A percentile compares a stretch with the other conserved stretches of the same genome.
phyloP scores from a whole-genome alignment of 139 green algal species.

The Nannochloris sp. region DNA sequence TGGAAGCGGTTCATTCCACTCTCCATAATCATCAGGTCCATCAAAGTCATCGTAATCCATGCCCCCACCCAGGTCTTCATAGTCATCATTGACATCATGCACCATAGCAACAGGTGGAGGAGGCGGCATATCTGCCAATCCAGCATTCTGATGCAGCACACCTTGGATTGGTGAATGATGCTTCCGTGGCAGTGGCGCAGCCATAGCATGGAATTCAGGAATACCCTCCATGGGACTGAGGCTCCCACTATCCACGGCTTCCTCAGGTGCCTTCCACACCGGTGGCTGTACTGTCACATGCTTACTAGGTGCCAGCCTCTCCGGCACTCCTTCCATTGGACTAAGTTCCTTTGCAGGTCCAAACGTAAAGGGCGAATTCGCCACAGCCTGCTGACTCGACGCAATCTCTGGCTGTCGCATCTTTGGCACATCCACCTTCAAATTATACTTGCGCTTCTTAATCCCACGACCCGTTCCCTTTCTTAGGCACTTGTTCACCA shows the following conservation, averaged over 20 bases:
- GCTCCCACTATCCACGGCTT: not conserved
- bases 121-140: not conserved
- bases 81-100: constrained; percentile 1
- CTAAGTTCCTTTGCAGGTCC: not conserved
- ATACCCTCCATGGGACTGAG: constrained; percentile 1
- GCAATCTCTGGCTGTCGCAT: not conserved
- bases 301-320: not conserved
- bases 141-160: not conserved
- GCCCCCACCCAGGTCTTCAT: not conserved
- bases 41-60: constrained; percentile 8
- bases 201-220: not conserved
- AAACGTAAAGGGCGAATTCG: not conserved
- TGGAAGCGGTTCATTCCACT: not conserved
- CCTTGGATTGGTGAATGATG: not conserved
- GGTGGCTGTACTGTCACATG: not conserved
- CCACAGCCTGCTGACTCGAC: not conserved
- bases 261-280: not conserved
- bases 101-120: not conserved
- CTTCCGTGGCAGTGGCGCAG: not conserved
- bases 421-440: not conserved
- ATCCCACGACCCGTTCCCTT: constrained; percentile 3
- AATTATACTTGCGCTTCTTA: not conserved
- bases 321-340: constrained; percentile 1
- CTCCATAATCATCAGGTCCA: not conserved
- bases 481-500: constrained; percentile 3